Evolutionary conservation across 805 yeast genomes (phyloP).

Genomic region (Starmerella geochares): DNA sequence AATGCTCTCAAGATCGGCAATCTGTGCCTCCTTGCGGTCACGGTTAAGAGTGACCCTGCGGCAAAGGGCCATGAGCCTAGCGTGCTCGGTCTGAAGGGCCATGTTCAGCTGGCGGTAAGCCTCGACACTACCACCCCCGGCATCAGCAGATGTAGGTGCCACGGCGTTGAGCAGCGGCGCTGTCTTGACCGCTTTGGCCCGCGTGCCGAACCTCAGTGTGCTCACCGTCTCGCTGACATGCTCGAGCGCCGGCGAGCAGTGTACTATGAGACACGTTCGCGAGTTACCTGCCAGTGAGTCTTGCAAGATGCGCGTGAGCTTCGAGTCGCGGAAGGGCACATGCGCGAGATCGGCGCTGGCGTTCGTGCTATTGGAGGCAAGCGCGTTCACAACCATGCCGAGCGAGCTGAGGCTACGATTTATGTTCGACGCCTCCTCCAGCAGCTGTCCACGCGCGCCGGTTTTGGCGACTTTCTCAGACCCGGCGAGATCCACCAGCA

Average conservation of each 20-base stretch:
- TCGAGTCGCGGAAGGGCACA: conserved; percentile 68
- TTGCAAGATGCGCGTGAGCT: conserved; percentile 64
- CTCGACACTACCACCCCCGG: background rate
- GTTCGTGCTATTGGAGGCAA: conserved; percentile 49
- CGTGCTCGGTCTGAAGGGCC: conserved; percentile 7
- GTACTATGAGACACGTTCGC: conserved; percentile 60
- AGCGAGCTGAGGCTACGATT: conserved; percentile 67
- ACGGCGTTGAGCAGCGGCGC: conserved; percentile 2
- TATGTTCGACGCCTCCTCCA: conserved; percentile 77
- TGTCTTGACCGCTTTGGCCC: conserved; percentile 53
- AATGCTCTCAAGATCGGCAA: background rate
- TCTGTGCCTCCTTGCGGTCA: background rate
- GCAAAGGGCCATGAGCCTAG: conserved; percentile 8
- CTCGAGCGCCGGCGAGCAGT: conserved; percentile 53
- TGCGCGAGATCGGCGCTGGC: conserved; percentile 31
- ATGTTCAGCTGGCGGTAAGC: conserved; percentile 1
- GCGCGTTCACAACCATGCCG: conserved; percentile 70
- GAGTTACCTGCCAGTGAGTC: conserved; percentile 78
- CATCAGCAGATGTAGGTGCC: background rate
- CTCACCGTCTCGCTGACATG: conserved; percentile 59
- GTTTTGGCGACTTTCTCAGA: conserved; percentile 71
- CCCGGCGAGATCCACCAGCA: conserved; percentile 78
- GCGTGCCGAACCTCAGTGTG: conserved; percentile 60
- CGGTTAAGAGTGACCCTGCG: background rate
- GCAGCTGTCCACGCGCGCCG: conserved; percentile 62